Conservation (phyloP, 202 grass and related monocot species). For the Cymbopogon flexuosus region DNA sequence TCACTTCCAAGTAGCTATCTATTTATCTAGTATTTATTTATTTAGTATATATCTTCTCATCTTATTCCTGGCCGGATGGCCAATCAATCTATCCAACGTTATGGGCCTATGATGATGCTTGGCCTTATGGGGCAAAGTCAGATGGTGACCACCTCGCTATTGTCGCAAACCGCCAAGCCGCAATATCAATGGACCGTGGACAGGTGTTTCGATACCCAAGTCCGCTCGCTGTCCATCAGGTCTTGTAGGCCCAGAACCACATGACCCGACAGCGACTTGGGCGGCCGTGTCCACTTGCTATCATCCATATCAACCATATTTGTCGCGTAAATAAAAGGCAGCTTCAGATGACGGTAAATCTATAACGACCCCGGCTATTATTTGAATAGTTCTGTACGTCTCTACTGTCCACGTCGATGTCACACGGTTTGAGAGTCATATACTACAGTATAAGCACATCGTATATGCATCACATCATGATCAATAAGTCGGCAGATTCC, state of each 20-base stretch:
- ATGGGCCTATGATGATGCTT: neutral
- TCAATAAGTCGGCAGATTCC: no score
- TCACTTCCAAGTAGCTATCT: neutral
- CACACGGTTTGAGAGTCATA: neutral
- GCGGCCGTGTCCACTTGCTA: neutral
- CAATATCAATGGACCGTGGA: neutral
- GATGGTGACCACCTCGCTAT: neutral
- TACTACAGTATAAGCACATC: neutral
- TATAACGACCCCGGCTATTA: neutral
- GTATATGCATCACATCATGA: neutral
- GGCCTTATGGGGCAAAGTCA: neutral
- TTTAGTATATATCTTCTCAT: no score
- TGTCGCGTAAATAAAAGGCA: neutral
- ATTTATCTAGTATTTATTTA: neutral
- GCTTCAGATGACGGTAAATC: neutral
- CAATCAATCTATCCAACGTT: neutral
- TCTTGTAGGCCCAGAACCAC: conserved; percentile 10
- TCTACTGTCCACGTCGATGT: neutral
- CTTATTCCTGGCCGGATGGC: neutral
- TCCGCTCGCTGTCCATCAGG: neutral
- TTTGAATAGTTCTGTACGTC: neutral
- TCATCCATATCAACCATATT: neutral
- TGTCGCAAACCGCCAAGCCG: neutral
- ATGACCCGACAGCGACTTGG: neutral
- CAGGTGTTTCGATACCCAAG: conserved; percentile 15